These are phyloP conservation scores for Ilyonectria sp. DNA, from an alignment of 2,329 filamentous ascomycete genomes.

Conservation along the genomic window DNA sequence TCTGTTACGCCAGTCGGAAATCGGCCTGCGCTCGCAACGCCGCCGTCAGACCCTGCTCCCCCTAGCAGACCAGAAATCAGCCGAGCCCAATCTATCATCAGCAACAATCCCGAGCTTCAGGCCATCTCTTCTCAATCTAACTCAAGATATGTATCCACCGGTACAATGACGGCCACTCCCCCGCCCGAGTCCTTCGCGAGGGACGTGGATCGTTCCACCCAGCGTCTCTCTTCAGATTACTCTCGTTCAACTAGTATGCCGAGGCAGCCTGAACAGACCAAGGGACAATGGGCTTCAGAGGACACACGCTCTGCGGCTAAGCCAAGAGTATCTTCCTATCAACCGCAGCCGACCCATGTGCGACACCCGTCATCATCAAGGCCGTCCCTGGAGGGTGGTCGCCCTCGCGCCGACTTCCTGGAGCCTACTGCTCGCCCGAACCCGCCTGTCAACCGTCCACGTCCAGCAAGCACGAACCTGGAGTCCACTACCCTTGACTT, in stretches of 20 bases:
- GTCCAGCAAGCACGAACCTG: constrained; percentile 87
- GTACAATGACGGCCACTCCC: constrained; percentile 83
- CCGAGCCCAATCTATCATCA: constrained; percentile 75
- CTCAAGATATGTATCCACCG: constrained; percentile 68
- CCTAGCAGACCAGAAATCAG: constrained; percentile 66
- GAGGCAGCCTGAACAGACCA: constrained; percentile 42
- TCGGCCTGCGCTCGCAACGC: constrained; percentile 40
- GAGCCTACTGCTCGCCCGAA: constrained; percentile 43
- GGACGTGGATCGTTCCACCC: constrained; percentile 33
- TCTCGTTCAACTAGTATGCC: constrained; percentile 49
- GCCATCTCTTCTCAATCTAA: constrained; percentile 65
- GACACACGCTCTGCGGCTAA: constrained; percentile 39
- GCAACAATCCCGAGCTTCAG: constrained; percentile 73
- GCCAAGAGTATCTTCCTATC: constrained; percentile 45
- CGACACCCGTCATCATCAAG: constrained; percentile 47
- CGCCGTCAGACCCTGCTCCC: constrained; percentile 51
- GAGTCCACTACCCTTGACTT: constrained; percentile 84
- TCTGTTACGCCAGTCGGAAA: constrained; percentile 50
- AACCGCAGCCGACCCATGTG: constrained; percentile 45
- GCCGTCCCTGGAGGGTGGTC: constrained; percentile 47
- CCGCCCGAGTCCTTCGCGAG: constrained; percentile 59
- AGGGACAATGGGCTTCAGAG: constrained; percentile 34
- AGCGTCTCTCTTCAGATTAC: constrained; percentile 43
- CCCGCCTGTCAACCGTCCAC: constrained; percentile 65
- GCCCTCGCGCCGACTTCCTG: constrained; percentile 45